Evolutionary conservation across 331 rosid species (phyloP).

Genomic region (Pyracantha coccinea): DNA sequence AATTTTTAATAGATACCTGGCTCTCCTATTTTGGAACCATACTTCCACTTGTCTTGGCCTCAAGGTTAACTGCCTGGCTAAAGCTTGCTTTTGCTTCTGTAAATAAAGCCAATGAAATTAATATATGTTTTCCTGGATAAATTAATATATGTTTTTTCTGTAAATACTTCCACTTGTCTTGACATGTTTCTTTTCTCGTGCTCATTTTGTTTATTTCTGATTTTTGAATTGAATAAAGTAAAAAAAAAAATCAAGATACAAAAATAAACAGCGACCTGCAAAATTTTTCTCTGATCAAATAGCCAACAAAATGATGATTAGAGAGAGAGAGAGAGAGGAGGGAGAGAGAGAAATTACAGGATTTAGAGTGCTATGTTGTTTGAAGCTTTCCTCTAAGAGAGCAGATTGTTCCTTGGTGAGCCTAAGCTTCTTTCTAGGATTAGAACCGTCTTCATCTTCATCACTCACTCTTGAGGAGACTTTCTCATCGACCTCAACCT

Average conservation of each 20-base stretch:
- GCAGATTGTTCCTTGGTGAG: slow-evolving; percentile 89
- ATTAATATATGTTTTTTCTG: too few species aligned
- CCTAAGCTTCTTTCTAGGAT: slow-evolving; percentile 86
- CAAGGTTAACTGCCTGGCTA: slow-evolving; percentile 70
- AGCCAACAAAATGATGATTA: too few species aligned
- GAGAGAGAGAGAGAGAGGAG: too few species aligned
- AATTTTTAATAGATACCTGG: slow-evolving; percentile 43
- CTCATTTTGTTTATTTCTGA: too few species aligned
- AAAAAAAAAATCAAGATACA: background rate
- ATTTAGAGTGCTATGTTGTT: slow-evolving; percentile 88
- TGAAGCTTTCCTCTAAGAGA: slow-evolving; percentile 87
- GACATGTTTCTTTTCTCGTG: too few species aligned
- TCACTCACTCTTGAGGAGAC: slow-evolving; percentile 68
- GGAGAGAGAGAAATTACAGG: slow-evolving; percentile 50
- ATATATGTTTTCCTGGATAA: background rate
- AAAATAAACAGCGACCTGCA: background rate
- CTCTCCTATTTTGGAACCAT: slow-evolving; percentile 98
- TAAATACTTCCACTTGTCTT: too few species aligned
- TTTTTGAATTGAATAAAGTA: too few species aligned
- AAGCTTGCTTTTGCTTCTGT: slow-evolving; percentile 94
- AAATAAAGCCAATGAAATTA: background rate
- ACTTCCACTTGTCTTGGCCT: slow-evolving; percentile 94
- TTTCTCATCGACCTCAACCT: slow-evolving; percentile 51
- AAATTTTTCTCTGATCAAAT: background rate
- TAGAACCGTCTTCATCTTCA: slow-evolving; percentile 84